Evolutionary conservation across 768 basidiomycete species (phyloP), one percentile per base, ranked within the genome.

Genomic region (Mycena leptocephala): DNA sequence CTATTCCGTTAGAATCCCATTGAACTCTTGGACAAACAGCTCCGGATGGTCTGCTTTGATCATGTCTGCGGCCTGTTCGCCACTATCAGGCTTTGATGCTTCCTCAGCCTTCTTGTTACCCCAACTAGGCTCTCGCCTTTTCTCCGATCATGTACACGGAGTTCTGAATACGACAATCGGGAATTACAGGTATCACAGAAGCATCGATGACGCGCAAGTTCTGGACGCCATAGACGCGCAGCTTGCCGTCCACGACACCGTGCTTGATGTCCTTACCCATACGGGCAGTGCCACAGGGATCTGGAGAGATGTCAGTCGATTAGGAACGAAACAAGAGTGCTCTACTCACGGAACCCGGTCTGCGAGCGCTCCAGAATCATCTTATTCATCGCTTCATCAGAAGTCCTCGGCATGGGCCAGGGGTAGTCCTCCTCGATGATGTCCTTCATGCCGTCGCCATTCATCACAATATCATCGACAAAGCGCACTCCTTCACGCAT

Each of bases 331-430:
- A 9, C 16, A 43, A 9, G 46, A 43, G 11, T 1, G 8, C 24
- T 33, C 11, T 18, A 70, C 74, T 65, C 63, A 75, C 74, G 74
- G 69, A 75, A 75, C 4, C 74, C 74, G 2, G 74, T 75, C 63
- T 75, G 74, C 74, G 74, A 75, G 59, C 74, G 74, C 55, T 75
- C 74, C 53, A 75, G 13, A 39, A 75, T 75, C 74, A 75, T 75
- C 69, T 75, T 75, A 16, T 75, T 46, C 74, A 75, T 75, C 55
- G 74, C 74, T 26, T 75, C 68, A 37, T 75, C 69, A 18, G 74
- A 75, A 18, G 62, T 48, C 46, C 74, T 28, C 1, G 74, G 74
- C 74, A 74, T 74, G 18, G 74, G 74, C 74, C 74, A 75, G 0
- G 74, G 74, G n/a, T 75, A 75, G 53, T 75, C 74, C 43, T 75